Base-by-base conservation (phyloP, 2,329 filamentous ascomycete genomes). In the Dryadomyces quercivorus region DNA sequence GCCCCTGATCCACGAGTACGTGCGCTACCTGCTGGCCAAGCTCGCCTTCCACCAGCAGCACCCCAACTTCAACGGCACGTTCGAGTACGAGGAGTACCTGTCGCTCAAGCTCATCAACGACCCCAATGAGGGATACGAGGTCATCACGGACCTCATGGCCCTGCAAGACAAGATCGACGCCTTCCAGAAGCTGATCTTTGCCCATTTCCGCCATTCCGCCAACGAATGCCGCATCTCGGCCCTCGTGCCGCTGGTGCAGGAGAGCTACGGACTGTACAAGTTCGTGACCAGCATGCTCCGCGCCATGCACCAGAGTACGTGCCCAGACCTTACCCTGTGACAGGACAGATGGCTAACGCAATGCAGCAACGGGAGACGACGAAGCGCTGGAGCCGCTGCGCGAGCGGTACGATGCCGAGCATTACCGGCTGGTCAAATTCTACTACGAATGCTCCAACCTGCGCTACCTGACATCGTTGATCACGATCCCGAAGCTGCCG, bases 361-460 rank as follows among this genome's bases (percentile, higher is more conserved):
- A 40, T 3, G 9, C 21, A 86, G 86, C 89, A 49, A 93, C 93
- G 13, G 92, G 93, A 55, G 93, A 98, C 63, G 87, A 94, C 59
- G 93, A 96, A 57, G 92, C 90, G 7, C 77, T 98, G 49, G 85
- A 91, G 60, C 93, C 92, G 1, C 80, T 98, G 7, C 85, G 92
- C 55, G 81, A 85, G 58, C 80, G 92, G 64, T 98, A 97, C 67
- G 86, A 96, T 67, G 90, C 93, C 15, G 93, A 97, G 65, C 93
- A 98, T 69, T 92, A 97, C 73, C 87, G 93, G 18, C 80, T 98
- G 16, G 87, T 95, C 66, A 93, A 94, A 65, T 98, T 97, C 72
- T 98, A 98, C 72, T 97, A 97, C 70, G 93, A 98, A 71, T 98
- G 93, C 71, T 96, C 93, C 12, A 98, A 97, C 68, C 77, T 98